Percentiles rank a stretch among this genome's conserved stretches.
Evolutionary conservation across 805 yeast species (phyloP).

Genomic region (Cyberlindnera suaveolens): DNA sequence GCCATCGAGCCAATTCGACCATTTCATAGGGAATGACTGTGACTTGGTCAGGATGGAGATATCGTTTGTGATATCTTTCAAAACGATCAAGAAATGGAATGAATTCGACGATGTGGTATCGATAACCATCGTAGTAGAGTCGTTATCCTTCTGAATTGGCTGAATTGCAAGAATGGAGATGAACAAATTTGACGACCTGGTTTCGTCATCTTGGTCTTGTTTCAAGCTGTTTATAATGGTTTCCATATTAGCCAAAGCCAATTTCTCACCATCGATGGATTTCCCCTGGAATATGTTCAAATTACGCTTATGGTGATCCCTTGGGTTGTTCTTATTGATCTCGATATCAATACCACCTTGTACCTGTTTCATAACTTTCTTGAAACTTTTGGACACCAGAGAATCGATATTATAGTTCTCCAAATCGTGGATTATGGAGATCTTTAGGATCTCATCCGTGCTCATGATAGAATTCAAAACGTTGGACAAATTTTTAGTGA

Average conservation of each 20-base stretch:
- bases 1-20: slow-evolving; percentile 86
- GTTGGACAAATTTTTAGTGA: slow-evolving; percentile 12
- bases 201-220: slow-evolving; percentile 16
- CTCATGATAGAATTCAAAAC: slow-evolving; percentile 28
- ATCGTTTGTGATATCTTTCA: slow-evolving; percentile 75
- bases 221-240: slow-evolving; percentile 47
- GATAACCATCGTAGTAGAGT: slow-evolving; percentile 29
- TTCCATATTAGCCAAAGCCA: slow-evolving; percentile 83
- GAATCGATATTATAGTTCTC: slow-evolving; percentile 45
- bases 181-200: slow-evolving; percentile 51
- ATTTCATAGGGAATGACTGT: slow-evolving; percentile 82
- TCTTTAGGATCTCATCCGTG: slow-evolving; percentile 49
- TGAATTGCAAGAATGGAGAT: slow-evolving; percentile 61
- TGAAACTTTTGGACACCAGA: slow-evolving; percentile 48
- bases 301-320: slow-evolving; percentile 28
- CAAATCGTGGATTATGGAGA: slow-evolving; percentile 64
- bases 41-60: slow-evolving; percentile 71
- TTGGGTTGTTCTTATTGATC: slow-evolving; percentile 28
- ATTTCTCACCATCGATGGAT: slow-evolving; percentile 76
- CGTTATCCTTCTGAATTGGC: slow-evolving; percentile 23
- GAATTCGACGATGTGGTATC: slow-evolving; percentile 38
- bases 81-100: slow-evolving; percentile 68
- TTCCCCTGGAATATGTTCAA: slow-evolving; percentile 75
- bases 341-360: slow-evolving; percentile 69
- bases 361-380: slow-evolving; percentile 63